Evolutionary conservation across 2,329 filamentous ascomycete species (phyloP).

Genomic region (Truncatella angustata): DNA sequence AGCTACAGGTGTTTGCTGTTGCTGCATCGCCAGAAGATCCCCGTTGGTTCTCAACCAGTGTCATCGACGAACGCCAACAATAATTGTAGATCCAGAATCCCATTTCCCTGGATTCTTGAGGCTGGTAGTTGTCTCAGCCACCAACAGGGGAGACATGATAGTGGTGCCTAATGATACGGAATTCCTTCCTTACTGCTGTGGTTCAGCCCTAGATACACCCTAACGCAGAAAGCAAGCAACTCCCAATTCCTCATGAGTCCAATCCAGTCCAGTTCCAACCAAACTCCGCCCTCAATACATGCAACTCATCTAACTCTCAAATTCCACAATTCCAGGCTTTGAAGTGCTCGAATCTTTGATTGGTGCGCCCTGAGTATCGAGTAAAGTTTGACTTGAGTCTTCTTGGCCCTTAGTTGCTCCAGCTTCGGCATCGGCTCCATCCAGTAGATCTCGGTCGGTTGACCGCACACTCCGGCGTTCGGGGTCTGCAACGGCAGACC

Average conservation of each 20-base stretch:
- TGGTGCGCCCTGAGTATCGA: slow-evolving; percentile 25
- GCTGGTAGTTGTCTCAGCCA: slow-evolving; percentile 20
- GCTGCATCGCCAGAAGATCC: no score
- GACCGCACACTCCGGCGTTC: slow-evolving; percentile 64
- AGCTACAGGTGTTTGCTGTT: no score
- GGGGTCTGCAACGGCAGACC: slow-evolving; percentile 44
- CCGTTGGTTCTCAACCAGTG: no score
- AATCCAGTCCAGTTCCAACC: background rate
- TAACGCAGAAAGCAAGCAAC: slow-evolving; percentile 5
- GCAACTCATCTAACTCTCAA: slow-evolving; percentile 36
- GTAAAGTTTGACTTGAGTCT: slow-evolving; percentile 24
- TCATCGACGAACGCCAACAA: background rate
- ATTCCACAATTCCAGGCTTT: slow-evolving; percentile 43
- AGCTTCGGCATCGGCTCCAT: slow-evolving; percentile 71
- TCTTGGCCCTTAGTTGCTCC: slow-evolving; percentile 39
- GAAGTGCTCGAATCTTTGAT: slow-evolving; percentile 17
- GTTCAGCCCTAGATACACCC: slow-evolving; percentile 6
- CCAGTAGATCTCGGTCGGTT: slow-evolving; percentile 68
- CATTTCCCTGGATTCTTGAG: slow-evolving; percentile 17
- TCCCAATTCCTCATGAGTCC: background rate
- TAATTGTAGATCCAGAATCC: slow-evolving; percentile 1
- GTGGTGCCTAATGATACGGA: slow-evolving; percentile 17
- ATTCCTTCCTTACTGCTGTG: slow-evolving; percentile 18
- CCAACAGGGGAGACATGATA: slow-evolving; percentile 1
- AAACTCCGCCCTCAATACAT: slow-evolving; percentile 1